Evolutionary conservation across 768 basidiomycete genomes (phyloP).

Genomic region (Pisolithus albus): DNA sequence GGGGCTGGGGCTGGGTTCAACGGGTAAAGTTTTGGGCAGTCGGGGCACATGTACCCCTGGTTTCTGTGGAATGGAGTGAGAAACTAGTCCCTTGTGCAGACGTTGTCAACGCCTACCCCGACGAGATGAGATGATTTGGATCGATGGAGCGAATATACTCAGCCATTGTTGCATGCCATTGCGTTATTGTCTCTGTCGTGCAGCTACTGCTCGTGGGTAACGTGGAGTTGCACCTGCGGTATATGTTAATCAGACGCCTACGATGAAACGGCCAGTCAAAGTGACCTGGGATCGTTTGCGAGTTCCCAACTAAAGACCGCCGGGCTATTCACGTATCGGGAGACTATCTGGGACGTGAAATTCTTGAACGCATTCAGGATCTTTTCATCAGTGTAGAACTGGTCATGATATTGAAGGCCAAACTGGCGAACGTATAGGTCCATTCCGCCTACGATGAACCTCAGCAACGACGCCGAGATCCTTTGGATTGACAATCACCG

Average conservation of each 20-base stretch:
- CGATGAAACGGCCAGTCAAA: neutral
- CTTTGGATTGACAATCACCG: slow-evolving; percentile 29
- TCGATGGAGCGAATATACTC: slow-evolving; percentile 41
- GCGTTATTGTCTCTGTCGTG: slow-evolving; percentile 46
- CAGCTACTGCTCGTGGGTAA: slow-evolving; percentile 37
- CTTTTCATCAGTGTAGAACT: slow-evolving; percentile 49
- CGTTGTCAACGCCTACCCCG: slow-evolving; percentile 40
- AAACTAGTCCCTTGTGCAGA: neutral
- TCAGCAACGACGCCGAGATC: slow-evolving; percentile 1
- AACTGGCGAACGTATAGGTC: slow-evolving; percentile 54
- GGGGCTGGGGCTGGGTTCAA: slow-evolving; percentile 29
- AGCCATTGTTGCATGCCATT: slow-evolving; percentile 47
- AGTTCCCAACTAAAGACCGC: slow-evolving; percentile 54
- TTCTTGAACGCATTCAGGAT: slow-evolving; percentile 49
- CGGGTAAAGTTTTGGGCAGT: slow-evolving; percentile 52
- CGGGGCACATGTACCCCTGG: slow-evolving; percentile 53
- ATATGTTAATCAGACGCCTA: slow-evolving; percentile 1
- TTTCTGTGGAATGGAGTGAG: slow-evolving; percentile 24
- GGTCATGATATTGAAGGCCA: slow-evolving; percentile 40
- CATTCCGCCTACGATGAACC: slow-evolving; percentile 46
- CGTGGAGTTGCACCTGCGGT: slow-evolving; percentile 50
- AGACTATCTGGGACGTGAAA: slow-evolving; percentile 47
- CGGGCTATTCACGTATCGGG: slow-evolving; percentile 48
- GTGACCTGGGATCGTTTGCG: slow-evolving; percentile 59
- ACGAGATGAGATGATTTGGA: slow-evolving; percentile 56